Percentiles rank a stretch among this genome's conserved stretches.
Conservation (phyloP, 108 stramenopile species). For the Nitzschia putrida region DNA sequence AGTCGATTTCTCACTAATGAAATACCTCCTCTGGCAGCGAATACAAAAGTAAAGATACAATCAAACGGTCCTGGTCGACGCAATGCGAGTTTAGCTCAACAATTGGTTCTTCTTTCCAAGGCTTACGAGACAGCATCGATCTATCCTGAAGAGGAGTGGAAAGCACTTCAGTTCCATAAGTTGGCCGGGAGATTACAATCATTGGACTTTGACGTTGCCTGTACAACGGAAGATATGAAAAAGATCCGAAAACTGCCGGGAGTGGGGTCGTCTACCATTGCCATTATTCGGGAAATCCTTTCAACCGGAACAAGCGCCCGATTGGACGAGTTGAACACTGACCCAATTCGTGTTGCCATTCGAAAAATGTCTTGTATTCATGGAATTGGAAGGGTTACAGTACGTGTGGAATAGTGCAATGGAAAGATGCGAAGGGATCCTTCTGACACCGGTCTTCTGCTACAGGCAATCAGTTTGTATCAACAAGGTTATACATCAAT, state of each 20-base stretch:
- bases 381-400: constrained; percentile 26
- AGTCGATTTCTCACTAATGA: too few relatives aligned
- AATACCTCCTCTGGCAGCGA: not conserved
- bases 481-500: constrained; percentile 9
- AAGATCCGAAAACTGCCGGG: constrained; percentile 17
- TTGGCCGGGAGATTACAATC: constrained; percentile 27
- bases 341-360: constrained; percentile 22
- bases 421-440: too few relatives aligned
- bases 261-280: constrained; percentile 22
- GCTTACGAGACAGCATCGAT: constrained; percentile 13
- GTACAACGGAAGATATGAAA: constrained; percentile 8
- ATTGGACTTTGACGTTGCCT: constrained; percentile 38
- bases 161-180: constrained; percentile 25
- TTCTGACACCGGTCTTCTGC: not conserved
- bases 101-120: constrained; percentile 23
- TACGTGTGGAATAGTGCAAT: not conserved
- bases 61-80: not conserved
- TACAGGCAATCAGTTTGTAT: constrained; percentile 12
- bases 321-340: constrained; percentile 6
- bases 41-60: too few relatives aligned
- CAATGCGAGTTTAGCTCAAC: constrained; percentile 9
- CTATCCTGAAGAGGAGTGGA: constrained; percentile 22
- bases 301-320: not conserved
- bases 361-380: constrained; percentile 24
- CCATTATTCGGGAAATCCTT: not conserved